phyloP scores from a whole-genome alignment of 495 filamentous ascomycete genomes.

The Neohortaea acidophila region DNA sequence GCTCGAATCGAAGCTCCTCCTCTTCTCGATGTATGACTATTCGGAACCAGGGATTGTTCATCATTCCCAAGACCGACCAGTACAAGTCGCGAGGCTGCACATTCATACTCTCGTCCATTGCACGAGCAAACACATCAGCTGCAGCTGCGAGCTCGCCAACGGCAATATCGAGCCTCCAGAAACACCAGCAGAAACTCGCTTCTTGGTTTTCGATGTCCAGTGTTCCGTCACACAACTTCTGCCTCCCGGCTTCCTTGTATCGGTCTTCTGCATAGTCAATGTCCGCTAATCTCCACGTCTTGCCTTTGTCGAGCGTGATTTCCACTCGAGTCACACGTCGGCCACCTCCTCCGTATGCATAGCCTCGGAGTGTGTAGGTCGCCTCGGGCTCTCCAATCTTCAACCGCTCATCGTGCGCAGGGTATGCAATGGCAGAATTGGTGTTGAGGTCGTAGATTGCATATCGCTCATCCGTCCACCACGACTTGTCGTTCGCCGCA shows the following conservation, averaged over 20 bases:
- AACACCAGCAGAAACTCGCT: constrained; percentile 81
- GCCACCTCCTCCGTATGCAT: constrained; percentile 87
- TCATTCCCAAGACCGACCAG: constrained; percentile 94
- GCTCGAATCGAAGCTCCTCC: constrained; percentile 60
- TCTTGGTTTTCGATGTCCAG: constrained; percentile 77
- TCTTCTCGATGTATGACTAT: constrained; percentile 62
- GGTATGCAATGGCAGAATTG: constrained; percentile 72
- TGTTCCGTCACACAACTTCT: constrained; percentile 57
- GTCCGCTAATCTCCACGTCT: constrained; percentile 64
- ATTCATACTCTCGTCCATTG: constrained; percentile 86
- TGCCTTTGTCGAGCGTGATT: constrained; percentile 71
- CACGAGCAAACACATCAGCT: constrained; percentile 65
- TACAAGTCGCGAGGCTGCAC: constrained; percentile 90
- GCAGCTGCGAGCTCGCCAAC: constrained; percentile 45
- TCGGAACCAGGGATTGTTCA: constrained; percentile 95
- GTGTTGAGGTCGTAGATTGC: constrained; percentile 89
- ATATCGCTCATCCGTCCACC: constrained; percentile 86
- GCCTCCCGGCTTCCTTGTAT: constrained; percentile 55
- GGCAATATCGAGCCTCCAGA: constrained; percentile 68
- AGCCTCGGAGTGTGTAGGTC: constrained; percentile 57
- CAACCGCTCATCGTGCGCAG: constrained; percentile 63
- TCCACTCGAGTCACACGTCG: constrained; percentile 71
- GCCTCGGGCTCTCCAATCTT: constrained; percentile 33
- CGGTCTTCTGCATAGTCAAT: constrained; percentile 78
- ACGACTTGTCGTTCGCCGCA: constrained; percentile 54